phyloP scores from a whole-genome alignment of 768 basidiomycete genomes.

The Boletus huronensis region DNA sequence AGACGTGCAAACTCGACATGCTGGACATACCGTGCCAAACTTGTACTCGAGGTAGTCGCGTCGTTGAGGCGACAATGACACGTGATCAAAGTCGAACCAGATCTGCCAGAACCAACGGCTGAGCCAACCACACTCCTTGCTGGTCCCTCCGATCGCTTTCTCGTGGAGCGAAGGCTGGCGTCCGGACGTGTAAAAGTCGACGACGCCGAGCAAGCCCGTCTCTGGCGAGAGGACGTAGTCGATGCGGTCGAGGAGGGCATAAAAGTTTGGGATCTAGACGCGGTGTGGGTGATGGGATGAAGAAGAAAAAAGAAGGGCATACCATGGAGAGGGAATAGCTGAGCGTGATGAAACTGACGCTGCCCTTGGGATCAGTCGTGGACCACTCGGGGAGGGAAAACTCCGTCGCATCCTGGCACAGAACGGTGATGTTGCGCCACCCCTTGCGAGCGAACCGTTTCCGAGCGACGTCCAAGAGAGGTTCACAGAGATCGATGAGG shows the following conservation, averaged over 20 bases:
- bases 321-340: slow-evolving; percentile 61
- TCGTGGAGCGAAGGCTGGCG: slow-evolving; percentile 54
- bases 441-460: slow-evolving; percentile 61
- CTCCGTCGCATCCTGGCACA: slow-evolving; percentile 68
- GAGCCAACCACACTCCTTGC: slow-evolving; percentile 60
- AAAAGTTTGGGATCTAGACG: slow-evolving; percentile 56
- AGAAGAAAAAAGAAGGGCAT: slow-evolving; percentile 3
- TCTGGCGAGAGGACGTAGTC: slow-evolving; percentile 60
- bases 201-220: slow-evolving; percentile 60
- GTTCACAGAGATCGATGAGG: slow-evolving; percentile 69
- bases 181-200: slow-evolving; percentile 68
- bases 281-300: neutral
- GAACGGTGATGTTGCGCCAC: slow-evolving; percentile 69
- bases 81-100: slow-evolving; percentile 59
- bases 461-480: slow-evolving; percentile 68
- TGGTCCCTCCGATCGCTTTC: slow-evolving; percentile 59
- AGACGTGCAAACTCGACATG: neutral
- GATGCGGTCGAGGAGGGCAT: slow-evolving; percentile 63
- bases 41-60: slow-evolving; percentile 75
- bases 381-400: slow-evolving; percentile 63
- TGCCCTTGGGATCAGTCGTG: slow-evolving; percentile 49
- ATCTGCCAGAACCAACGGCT: slow-evolving; percentile 79
- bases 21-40: slow-evolving; percentile 58
- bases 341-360: slow-evolving; percentile 51
- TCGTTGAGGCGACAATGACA: slow-evolving; percentile 52